These are phyloP conservation scores for Spathaspora gorwiae DNA, from an alignment of 805 yeast genomes.

Conservation along the genomic window DNA sequence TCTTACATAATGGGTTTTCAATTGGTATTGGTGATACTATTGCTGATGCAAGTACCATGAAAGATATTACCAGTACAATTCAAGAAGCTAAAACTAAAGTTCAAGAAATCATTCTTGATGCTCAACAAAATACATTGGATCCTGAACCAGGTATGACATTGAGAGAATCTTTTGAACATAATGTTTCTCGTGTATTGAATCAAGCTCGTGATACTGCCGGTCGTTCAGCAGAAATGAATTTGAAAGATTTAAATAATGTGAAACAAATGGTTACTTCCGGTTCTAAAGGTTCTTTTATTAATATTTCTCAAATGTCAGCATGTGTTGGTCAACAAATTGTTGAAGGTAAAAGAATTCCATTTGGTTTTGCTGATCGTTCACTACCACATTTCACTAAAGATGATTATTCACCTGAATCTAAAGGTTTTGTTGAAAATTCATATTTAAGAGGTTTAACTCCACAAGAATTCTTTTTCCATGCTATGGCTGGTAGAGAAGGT, in stretches of 20 bases:
- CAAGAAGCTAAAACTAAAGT: conserved; percentile 91
- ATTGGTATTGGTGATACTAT: conserved; percentile 99
- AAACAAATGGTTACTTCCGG: conserved; percentile 99
- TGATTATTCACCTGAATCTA: conserved; percentile 97
- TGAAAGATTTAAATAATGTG: conserved; percentile 91
- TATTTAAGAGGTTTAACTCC: conserved; percentile 97
- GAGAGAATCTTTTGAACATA: conserved; percentile 97
- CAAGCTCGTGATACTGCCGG: conserved; percentile 99
- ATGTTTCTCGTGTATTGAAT: conserved; percentile 88
- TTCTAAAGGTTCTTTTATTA: conserved; percentile 97
- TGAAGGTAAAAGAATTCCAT: conserved; percentile 98
- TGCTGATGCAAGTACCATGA: conserved; percentile 96
- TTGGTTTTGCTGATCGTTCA: conserved; percentile 93
- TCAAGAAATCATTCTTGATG: conserved; percentile 87
- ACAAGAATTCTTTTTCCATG: conserved; percentile 98
- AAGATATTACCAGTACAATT: conserved; percentile 86
- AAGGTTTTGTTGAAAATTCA: conserved; percentile 96
- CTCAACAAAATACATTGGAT: conserved; percentile 80
- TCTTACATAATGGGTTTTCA: conserved; percentile 93
- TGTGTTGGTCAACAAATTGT: conserved; percentile 99
- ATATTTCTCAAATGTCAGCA: conserved; percentile 98
- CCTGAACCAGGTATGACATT: conserved; percentile 99
- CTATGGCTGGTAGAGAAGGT: conserved; percentile 99
- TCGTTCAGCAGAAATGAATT: conserved; percentile 93
- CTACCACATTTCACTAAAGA: conserved; percentile 98